Base-by-base conservation (phyloP, 2,329 filamentous ascomycete species). In the Chaetomiaceae sp. region DNA sequence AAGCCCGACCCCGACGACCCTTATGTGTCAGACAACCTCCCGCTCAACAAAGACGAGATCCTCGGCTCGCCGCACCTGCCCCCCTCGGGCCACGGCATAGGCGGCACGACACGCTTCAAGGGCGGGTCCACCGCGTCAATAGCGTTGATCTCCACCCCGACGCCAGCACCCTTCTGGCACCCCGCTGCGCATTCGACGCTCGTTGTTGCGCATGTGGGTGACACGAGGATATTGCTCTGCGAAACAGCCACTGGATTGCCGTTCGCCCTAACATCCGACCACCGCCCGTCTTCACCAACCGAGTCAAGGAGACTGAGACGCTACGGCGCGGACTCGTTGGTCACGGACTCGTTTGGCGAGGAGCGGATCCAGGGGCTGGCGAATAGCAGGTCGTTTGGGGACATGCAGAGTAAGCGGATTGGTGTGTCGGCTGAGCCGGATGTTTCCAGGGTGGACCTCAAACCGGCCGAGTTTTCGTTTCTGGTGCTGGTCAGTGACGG, bases 281-380 rank as follows among this genome's bases (percentile, higher is more conserved):
- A 99, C 70, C 94, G 96, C 67, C 92, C 94, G 0, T 88, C 85
- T n/a, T 83, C 88, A 4, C 94, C 94, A 0, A 78, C 84, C 51
- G 94, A 99, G 74, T 85, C 87, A 9, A 85, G 83, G 38, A 83
- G 94, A 7, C 79, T 99, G 22, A 87, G 91, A 40, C 85, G 91
- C 45, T 97, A 91, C 33, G 83, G 47, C 23, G 15, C 88, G 27
- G 86, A 77, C 23, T 79, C 87, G 3, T 92, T 97, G 67, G 87
- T 96, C 17, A 94, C 92, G 0, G 94, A 99, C 72, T 95, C 89
- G 31, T 99, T 99, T 69, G 94, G 94, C 66, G 94, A 99, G 72
- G 91, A 97, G 72, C 90, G 94, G 62, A 94, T 99, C 70, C 85
- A 85, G 14, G 92, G 94, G 0, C 79, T 99, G 0, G 94, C 94